phyloP scores from a whole-genome alignment of 805 yeast genomes.

The Candida morakotiae region DNA sequence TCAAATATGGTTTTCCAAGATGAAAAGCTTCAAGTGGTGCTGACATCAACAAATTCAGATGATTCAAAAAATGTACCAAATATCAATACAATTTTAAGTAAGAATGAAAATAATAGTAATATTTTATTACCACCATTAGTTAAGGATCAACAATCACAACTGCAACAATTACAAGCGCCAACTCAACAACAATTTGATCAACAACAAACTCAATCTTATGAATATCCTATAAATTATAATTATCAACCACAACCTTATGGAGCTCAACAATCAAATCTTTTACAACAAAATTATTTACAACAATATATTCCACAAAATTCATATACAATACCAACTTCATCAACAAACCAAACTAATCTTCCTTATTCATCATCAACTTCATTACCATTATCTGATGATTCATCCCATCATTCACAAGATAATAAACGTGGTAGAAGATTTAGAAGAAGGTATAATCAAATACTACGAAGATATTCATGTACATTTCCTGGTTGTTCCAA shows the following conservation, averaged over 20 bases:
- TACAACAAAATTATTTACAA: background rate
- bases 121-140: conserved; percentile 3
- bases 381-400: conserved; percentile 10
- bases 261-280: background rate
- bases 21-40: background rate
- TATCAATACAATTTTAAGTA: conserved; percentile 1
- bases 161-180: background rate
- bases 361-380: background rate
- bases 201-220: conserved; percentile 4
- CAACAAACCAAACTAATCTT: conserved; percentile 4
- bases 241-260: conserved; percentile 1
- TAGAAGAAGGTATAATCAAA: conserved; percentile 33
- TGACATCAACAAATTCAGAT: background rate
- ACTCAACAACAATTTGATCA: background rate
- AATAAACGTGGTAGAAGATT: conserved; percentile 28
- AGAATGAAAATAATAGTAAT: background rate
- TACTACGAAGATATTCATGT: conserved; percentile 31
- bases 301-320: background rate
- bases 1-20: background rate
- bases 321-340: background rate
- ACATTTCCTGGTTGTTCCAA: conserved; percentile 36
- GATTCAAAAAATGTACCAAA: conserved; percentile 12
- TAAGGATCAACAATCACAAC: conserved; percentile 4
- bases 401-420: background rate
- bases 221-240: conserved; percentile 1